Base-by-base conservation (phyloP, 164 flowering plant species). In the Litsea cubeba region DNA sequence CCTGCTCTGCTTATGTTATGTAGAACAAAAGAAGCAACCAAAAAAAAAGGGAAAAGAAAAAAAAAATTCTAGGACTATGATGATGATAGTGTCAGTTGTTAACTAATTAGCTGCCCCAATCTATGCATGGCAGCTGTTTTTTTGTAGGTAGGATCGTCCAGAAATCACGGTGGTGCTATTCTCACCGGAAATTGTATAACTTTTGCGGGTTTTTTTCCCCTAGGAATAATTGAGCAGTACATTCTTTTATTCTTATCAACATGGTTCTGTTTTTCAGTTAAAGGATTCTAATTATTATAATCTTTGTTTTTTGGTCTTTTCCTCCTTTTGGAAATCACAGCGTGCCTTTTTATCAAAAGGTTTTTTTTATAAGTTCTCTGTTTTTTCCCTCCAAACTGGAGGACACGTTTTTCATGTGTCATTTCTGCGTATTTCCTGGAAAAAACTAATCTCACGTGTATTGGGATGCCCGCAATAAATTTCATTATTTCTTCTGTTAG, bases 1-100 rank as follows among this genome's bases (percentile, higher is more conserved):
- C 70, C 70, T 50, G 76, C 76, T 73, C 76, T 73, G 73, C 73
- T 51, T 30, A 12, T 54, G 12, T 11, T 71, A 23, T 71, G 6
- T 4, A 65, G 40, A 65, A 65, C 25, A 23, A 14, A 25, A 28
- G 2, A 63, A 22, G 11, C 46, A 40, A 40, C 46, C 1, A 40
- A 5, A 40, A 40, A 35, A 35, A 40, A 40, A 8, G 2, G 46
- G 10, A 40, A 40, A 4, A 15, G 60, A 20, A 54, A 17, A 54
- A 54, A 54, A 54, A 54, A 3, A 3, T 14, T 6, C 20, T 15
- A 54, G 60, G 60, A 54, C 5, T 54, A 15, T 54, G 60, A 54
- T 54, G 60, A 54, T 54, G 60, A 17, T 17, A 54, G 0, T 54
- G 60, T 54, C 60, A 15, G 60, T 17, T 20, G 60, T 54, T 54